Evolutionary conservation across 169 alveolate genomes (phyloP).

Genomic region (Eimeria mitis): DNA sequence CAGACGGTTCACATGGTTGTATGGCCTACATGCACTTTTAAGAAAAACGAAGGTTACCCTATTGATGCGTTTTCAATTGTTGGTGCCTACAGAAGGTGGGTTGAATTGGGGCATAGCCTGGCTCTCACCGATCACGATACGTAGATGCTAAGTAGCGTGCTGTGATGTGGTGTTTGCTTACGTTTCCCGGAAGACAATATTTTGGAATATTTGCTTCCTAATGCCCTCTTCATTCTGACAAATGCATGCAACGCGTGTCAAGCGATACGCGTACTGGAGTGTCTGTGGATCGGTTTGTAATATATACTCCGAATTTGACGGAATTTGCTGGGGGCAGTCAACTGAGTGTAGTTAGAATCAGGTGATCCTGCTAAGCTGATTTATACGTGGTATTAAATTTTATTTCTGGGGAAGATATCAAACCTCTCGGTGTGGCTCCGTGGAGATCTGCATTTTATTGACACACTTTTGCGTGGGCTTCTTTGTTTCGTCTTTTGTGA

Average conservation of each 20-base stretch:
- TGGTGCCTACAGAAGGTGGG: not conserved
- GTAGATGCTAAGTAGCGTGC: not conserved
- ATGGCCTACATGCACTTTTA: not conserved
- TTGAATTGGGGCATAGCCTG: not conserved
- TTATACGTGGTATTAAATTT: too few relatives aligned
- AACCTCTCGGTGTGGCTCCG: too few relatives aligned
- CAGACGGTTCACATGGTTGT: not conserved
- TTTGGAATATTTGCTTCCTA: too few relatives aligned
- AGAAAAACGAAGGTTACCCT: not conserved
- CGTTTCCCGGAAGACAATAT: not conserved
- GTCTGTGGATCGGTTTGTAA: not conserved
- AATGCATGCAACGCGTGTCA: not conserved
- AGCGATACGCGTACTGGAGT: not conserved
- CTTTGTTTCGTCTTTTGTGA: too few relatives aligned
- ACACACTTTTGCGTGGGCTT: too few relatives aligned
- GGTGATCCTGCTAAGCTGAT: too few relatives aligned
- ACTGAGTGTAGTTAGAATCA: too few relatives aligned
- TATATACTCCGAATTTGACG: not conserved
- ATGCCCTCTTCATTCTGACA: not conserved
- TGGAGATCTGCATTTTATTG: too few relatives aligned
- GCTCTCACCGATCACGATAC: not conserved
- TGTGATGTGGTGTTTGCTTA: not conserved
- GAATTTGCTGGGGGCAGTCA: too few relatives aligned
- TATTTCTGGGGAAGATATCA: too few relatives aligned
- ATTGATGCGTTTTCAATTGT: not conserved